Percentiles rank a stretch among this genome's conserved stretches.
Evolutionary conservation across 2,329 filamentous ascomycete species (phyloP).

Genomic region (Helicocarpus griseus): DNA sequence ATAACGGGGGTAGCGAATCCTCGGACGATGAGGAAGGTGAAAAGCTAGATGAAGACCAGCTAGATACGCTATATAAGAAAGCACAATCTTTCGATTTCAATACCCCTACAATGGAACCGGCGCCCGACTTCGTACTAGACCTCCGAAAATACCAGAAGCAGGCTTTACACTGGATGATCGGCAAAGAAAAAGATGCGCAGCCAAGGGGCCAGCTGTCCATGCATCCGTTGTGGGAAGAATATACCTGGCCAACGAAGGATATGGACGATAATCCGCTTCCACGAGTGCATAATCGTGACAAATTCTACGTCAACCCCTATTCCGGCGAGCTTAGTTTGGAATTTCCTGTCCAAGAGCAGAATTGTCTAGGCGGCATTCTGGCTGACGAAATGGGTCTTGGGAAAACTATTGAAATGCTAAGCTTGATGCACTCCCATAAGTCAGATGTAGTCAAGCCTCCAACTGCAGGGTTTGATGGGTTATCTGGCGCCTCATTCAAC

Average conservation of each 20-base stretch:
- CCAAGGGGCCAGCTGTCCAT: slow-evolving; percentile 67
- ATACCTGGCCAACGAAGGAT: slow-evolving; percentile 79
- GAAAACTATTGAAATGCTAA: slow-evolving; percentile 98
- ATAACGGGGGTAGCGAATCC: slow-evolving; percentile 33
- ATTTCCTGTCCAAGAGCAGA: slow-evolving; percentile 88
- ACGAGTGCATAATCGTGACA: slow-evolving; percentile 52
- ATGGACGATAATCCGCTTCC: slow-evolving; percentile 71
- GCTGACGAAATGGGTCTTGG: slow-evolving; percentile 96
- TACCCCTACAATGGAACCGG: slow-evolving; percentile 77
- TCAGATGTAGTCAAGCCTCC: slow-evolving; percentile 35
- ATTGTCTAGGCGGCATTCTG: slow-evolving; percentile 84
- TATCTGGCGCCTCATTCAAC: slow-evolving; percentile 27
- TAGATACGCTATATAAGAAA: slow-evolving; percentile 89
- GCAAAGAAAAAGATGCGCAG: slow-evolving; percentile 76
- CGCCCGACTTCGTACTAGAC: slow-evolving; percentile 69
- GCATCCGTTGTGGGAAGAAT: slow-evolving; percentile 97
- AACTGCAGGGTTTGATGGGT: background rate
- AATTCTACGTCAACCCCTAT: slow-evolving; percentile 95
- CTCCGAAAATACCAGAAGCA: slow-evolving; percentile 92
- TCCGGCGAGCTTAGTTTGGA: slow-evolving; percentile 86
- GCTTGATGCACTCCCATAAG: slow-evolving; percentile 75
- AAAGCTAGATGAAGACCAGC: slow-evolving; percentile 88
- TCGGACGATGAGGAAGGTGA: slow-evolving; percentile 72
- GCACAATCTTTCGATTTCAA: slow-evolving; percentile 94
- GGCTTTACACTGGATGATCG: slow-evolving; percentile 90